Evolutionary conservation across 1,284 basidiomycete species (phyloP).

Genomic region (Puccinia coronata): DNA sequence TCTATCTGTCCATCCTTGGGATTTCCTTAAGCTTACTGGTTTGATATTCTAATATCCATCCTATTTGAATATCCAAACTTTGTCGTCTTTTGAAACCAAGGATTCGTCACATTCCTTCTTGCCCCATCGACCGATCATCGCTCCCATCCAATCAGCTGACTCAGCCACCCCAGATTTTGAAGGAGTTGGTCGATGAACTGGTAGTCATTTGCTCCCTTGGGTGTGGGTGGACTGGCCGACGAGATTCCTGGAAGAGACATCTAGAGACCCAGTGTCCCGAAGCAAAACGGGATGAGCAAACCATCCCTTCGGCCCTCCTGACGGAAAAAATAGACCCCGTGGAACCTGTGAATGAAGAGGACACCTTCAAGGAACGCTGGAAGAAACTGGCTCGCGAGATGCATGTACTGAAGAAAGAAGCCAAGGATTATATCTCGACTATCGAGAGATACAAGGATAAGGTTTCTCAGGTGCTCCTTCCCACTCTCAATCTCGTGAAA

Average conservation of each 20-base stretch:
- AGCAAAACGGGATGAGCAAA: neutral
- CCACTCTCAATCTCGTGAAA: neutral
- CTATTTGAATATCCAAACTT: neutral
- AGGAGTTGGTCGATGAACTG: conserved; percentile 40
- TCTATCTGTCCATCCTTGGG: neutral
- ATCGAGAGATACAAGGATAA: conserved; percentile 44
- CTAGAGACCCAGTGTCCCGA: conserved; percentile 31
- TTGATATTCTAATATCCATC: neutral
- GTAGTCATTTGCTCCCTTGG: conserved; percentile 37
- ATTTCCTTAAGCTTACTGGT: neutral
- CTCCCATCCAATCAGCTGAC: conserved; percentile 17
- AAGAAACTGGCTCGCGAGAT: conserved; percentile 35
- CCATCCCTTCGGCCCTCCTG: neutral
- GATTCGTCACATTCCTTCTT: conserved; percentile 42
- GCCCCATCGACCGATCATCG: conserved; percentile 42
- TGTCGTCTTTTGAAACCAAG: neutral
- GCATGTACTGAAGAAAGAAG: conserved; percentile 26
- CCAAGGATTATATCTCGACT: conserved; percentile 42
- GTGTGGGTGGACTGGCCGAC: conserved; percentile 36
- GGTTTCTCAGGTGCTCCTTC: conserved; percentile 7
- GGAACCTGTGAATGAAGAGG: conserved; percentile 6
- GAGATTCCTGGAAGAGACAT: conserved; percentile 41
- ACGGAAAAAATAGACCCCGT: neutral
- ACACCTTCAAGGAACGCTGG: conserved; percentile 32
- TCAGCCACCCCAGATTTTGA: conserved; percentile 21